Conservation (phyloP, 1,139 yeast genomes). For the Williopsis jadinii region DNA sequence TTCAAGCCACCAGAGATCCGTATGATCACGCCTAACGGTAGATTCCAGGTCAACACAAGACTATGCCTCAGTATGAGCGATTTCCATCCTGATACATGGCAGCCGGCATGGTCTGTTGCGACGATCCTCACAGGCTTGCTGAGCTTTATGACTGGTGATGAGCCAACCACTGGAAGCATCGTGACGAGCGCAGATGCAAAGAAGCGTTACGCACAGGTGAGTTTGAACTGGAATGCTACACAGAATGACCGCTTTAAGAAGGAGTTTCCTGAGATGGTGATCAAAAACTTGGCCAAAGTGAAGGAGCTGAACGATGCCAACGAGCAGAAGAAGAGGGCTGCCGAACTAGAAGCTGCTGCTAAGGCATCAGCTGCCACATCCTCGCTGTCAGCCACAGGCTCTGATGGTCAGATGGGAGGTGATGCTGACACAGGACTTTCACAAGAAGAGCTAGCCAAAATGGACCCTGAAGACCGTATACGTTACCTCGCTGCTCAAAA, state of each 20-base stretch:
- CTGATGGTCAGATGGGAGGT: not conserved
- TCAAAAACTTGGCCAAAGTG: slow-evolving; percentile 32
- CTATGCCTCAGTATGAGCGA: slow-evolving; percentile 87
- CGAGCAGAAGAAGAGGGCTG: slow-evolving; percentile 1
- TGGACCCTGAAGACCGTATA: slow-evolving; percentile 43
- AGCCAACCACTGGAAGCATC: slow-evolving; percentile 52
- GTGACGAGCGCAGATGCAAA: slow-evolving; percentile 44
- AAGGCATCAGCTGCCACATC: not conserved
- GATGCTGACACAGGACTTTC: not conserved
- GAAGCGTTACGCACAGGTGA: slow-evolving; percentile 39
- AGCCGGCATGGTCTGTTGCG: slow-evolving; percentile 90
- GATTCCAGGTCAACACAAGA: slow-evolving; percentile 72
- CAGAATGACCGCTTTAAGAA: slow-evolving; percentile 42
- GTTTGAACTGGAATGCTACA: slow-evolving; percentile 58
- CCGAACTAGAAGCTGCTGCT: not conserved
- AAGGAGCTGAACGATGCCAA: slow-evolving; percentile 11
- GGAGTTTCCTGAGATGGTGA: slow-evolving; percentile 66
- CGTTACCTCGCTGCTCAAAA: slow-evolving; percentile 25
- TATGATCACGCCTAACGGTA: slow-evolving; percentile 81
- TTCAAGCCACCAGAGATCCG: slow-evolving; percentile 88
- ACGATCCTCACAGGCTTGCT: slow-evolving; percentile 79
- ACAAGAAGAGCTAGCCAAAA: slow-evolving; percentile 25
- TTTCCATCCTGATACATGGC: slow-evolving; percentile 91
- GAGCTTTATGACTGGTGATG: slow-evolving; percentile 73
- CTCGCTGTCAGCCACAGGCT: not conserved